phyloP scores from a whole-genome alignment of 306 rosid genomes.

The Quercus mongolica region DNA sequence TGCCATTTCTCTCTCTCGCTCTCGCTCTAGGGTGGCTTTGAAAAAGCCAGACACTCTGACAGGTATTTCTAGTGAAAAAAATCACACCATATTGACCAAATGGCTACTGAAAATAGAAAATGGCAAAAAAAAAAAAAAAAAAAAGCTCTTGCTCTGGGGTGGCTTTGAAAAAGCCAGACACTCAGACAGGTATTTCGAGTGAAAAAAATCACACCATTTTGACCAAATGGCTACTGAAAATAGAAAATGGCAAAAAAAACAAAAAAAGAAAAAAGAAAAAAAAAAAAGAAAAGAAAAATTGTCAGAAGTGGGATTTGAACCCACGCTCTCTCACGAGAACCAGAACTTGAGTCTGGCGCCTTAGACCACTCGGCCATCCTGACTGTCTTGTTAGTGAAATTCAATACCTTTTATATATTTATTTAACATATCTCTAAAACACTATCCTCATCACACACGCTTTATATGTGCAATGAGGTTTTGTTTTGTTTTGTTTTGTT shows the following conservation, averaged over 20 bases:
- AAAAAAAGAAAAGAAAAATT: too few relatives aligned
- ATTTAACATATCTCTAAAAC: too few relatives aligned
- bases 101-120: background rate
- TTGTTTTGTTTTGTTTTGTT: too few relatives aligned
- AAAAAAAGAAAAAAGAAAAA: background rate
- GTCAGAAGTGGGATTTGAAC: conserved; percentile 5
- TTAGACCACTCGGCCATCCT: conserved; percentile 13
- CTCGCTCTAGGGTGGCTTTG: too few relatives aligned
- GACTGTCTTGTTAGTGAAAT: accelerated
- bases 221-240: background rate
- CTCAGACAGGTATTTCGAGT: conserved; percentile 19
- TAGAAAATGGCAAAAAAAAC: background rate
- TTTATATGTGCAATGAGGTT: too few relatives aligned
- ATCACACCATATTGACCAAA: background rate
- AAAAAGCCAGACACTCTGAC: too few relatives aligned
- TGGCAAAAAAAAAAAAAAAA: too few relatives aligned
- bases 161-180: too few relatives aligned
- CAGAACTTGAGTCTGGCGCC: conserved; percentile 13
- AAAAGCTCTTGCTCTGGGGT: too few relatives aligned
- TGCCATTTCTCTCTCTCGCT: conserved; percentile 29
- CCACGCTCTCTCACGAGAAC: conserved; percentile 11
- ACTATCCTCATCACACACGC: too few relatives aligned
- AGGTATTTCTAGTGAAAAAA: conserved; percentile 18
- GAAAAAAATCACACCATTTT: background rate
- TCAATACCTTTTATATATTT: too few relatives aligned